Evolutionary conservation across 352 stramenopile species (phyloP).

Genomic region (Globisporangium nagaii): DNA sequence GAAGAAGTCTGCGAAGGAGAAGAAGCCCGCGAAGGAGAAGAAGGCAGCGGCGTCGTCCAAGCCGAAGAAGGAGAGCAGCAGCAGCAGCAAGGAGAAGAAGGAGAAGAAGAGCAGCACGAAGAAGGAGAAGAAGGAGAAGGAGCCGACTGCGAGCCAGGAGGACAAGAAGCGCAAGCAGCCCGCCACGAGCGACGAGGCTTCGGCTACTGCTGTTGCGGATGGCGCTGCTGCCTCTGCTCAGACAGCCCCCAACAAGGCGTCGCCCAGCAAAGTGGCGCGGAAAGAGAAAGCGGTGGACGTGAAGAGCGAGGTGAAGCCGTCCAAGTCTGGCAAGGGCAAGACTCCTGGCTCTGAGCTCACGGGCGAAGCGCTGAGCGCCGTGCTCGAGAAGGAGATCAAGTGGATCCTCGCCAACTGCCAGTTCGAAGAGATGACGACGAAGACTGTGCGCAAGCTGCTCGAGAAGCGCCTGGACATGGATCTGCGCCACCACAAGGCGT

Average conservation of each 20-base stretch:
- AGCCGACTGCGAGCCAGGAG: slow-evolving; percentile 13
- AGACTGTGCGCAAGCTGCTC: slow-evolving; percentile 69
- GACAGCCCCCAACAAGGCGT: not conserved
- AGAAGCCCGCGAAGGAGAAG: slow-evolving; percentile 15
- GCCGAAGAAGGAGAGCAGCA: slow-evolving; percentile 18
- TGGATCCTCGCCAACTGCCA: slow-evolving; percentile 73
- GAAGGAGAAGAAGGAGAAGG: slow-evolving; percentile 13
- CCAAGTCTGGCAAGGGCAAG: slow-evolving; percentile 6
- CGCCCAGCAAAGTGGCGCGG: slow-evolving; percentile 39
- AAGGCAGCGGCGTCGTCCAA: slow-evolving; percentile 9
- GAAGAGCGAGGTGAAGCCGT: slow-evolving; percentile 16
- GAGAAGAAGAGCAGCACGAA: slow-evolving; percentile 27
- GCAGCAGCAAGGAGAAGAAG: slow-evolving; percentile 22
- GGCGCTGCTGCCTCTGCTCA: not conserved
- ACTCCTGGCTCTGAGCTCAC: slow-evolving; percentile 14
- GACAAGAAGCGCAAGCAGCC: slow-evolving; percentile 23
- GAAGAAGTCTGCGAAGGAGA: slow-evolving; percentile 16
- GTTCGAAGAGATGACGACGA: slow-evolving; percentile 83
- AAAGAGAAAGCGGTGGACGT: slow-evolving; percentile 28
- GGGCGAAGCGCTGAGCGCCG: slow-evolving; percentile 36
- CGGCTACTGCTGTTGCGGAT: not conserved
- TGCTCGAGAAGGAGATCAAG: slow-evolving; percentile 75
- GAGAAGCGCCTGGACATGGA: slow-evolving; percentile 68
- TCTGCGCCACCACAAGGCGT: slow-evolving; percentile 63
- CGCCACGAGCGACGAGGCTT: not conserved